Conservation (phyloP, 257 asterid genomes). For the Solanum tacnaense region DNA sequence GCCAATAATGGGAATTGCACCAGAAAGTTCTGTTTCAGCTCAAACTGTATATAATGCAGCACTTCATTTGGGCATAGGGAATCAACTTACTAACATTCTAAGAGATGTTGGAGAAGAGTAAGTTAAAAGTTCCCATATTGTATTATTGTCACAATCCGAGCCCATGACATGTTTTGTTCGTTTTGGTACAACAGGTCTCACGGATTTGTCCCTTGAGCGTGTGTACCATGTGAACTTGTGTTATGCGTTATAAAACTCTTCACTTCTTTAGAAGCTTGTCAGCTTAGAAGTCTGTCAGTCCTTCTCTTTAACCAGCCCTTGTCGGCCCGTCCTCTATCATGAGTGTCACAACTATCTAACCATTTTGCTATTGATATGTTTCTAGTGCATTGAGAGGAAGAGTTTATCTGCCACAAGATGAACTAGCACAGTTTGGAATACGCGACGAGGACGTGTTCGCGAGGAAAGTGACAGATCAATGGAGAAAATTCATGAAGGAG, state of each 20-base stretch:
- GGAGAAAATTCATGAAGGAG: constrained; percentile 77
- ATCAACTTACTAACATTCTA: constrained; percentile 67
- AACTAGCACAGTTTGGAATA: constrained; percentile 48
- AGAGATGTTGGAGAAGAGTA: constrained; percentile 92
- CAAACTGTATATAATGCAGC: constrained; percentile 53
- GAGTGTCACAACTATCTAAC: background rate
- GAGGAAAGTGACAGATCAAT: constrained; percentile 41
- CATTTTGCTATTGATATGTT: background rate
- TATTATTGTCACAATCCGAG: background rate
- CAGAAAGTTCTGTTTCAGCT: constrained; percentile 42
- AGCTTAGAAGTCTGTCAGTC: background rate
- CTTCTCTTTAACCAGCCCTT: too few relatives aligned
- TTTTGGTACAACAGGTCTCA: background rate
- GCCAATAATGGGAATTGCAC: constrained; percentile 80
- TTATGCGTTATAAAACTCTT: background rate
- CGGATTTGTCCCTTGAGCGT: background rate
- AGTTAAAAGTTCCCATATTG: background rate
- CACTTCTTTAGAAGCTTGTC: background rate
- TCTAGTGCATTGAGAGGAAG: constrained; percentile 71
- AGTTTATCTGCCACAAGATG: constrained; percentile 81
- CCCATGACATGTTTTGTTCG: background rate
- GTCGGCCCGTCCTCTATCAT: background rate
- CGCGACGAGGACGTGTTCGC: constrained; percentile 55
- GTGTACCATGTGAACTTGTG: background rate
- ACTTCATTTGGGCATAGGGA: constrained; percentile 56